Conservation (phyloP, 2,329 filamentous ascomycete species). For the Monosporascus sp. region DNA sequence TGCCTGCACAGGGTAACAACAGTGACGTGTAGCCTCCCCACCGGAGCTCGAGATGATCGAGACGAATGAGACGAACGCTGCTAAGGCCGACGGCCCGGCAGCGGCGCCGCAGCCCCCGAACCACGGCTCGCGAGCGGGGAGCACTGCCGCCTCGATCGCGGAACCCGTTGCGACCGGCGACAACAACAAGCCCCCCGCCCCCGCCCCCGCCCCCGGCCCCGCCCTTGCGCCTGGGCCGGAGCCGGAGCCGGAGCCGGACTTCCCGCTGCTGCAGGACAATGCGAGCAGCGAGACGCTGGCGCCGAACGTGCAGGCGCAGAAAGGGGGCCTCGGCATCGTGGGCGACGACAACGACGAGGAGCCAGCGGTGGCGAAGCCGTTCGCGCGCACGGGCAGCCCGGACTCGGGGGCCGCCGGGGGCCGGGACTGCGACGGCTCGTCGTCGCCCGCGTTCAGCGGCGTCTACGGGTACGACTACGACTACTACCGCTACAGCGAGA, state of each 20-base stretch:
- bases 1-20: too few species aligned
- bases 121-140: too few species aligned
- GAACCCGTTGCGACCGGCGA: not conserved
- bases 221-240: not conserved
- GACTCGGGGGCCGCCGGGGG: conserved; percentile 26
- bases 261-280: conserved; percentile 38
- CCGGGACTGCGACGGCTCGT: conserved; percentile 8
- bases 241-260: conserved; percentile 23
- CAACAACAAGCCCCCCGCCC: not conserved
- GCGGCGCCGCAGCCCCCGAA: too few species aligned
- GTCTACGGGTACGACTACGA: conserved; percentile 21
- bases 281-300: conserved; percentile 32
- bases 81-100: too few species aligned
- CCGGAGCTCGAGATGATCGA: too few species aligned
- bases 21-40: too few species aligned
- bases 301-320: conserved; percentile 22
- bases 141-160: too few species aligned
- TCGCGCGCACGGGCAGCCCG: conserved; percentile 51
- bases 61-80: too few species aligned
- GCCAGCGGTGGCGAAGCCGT: conserved; percentile 52
- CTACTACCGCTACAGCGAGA: conserved; percentile 28
- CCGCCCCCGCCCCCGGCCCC: not conserved
- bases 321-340: conserved; percentile 12
- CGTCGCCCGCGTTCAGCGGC: conserved; percentile 11
- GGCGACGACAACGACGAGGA: conserved; percentile 57